Base-by-base conservation (phyloP, 164 flowering plant genomes). In the Nymphaea thermarum region DNA sequence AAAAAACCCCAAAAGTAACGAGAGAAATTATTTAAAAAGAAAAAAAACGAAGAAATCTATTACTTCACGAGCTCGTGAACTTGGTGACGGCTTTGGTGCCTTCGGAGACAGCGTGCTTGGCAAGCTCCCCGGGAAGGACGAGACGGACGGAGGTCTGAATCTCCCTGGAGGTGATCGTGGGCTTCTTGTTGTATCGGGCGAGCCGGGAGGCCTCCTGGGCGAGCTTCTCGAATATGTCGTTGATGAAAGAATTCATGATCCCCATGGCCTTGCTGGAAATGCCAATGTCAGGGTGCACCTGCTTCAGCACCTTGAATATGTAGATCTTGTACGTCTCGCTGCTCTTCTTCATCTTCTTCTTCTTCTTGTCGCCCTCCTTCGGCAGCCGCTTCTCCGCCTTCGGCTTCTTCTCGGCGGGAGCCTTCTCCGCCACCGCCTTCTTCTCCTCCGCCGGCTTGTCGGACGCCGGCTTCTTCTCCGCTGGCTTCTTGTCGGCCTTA, bases 371-470 rank as follows among this genome's bases (percentile, higher is more conserved):
- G 61, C 63, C 74, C 42, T 77, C 80, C 60, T 78, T 72, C 4
- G 80, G 74, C 5, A 73, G 74, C 43, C 73, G 67, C 71, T 78
- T 78, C 67, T 70, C 80, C 5, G 78, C 78, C 66, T 68, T 71
- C 42, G 78, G 74, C 64, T 75, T 75, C 74, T 76, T 69, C 71
- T 76, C 81, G 3, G 76, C 76, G 43, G 80, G 75, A 17, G 72
- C 71, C 43, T 74, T 77, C 64, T 77, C 77, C 65, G 45, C 71
- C 7, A 59, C 68, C 43, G 68, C 25, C 65, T 71, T 71, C 74
- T 72, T 72, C 64, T 72, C 71, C 45, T 53, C 70, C 60, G 60
- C 45, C 67, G 68, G 68, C 60, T 64, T 64, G 67, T 72, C 64
- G 67, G 53, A 66, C 8, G 66, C 74, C 3, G 74, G 74, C 70